Evolutionary conservation across 139 green algal genomes (phyloP), one percentile per base, ranked within the genome.

Genomic region (Tetraselmis chui): DNA sequence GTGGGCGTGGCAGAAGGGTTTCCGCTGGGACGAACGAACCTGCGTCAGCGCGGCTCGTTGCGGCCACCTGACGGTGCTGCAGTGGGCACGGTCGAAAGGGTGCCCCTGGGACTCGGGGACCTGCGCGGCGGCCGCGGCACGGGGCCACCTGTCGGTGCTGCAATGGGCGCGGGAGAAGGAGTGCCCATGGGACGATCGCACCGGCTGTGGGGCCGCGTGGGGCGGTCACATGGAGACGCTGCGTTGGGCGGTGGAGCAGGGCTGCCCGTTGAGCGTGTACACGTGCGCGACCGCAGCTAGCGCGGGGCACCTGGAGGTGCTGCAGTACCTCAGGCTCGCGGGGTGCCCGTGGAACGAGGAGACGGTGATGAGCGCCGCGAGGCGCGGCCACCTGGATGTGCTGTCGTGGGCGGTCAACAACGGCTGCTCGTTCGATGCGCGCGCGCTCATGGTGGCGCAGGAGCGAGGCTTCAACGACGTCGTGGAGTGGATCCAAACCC

Each of bases 191-290:
- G 29, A 82, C 78, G 32, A 30, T 24, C 58, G 78, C 31, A 82
- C 58, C 30, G n/a, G 18, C 31, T 28, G 5, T 31, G 30, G 31
- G 2, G 31, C 78, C 2, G 32, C 31, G 31, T 32, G 31, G 28
- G 31, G 58, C 28, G 78, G 78, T 1, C 78, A 82, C 26, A 22
- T 82, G 78, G 78, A 75, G 18, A 18, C 76, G 31, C 58, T 82
- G 31, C 32, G 29, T 18, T 82, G 18, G 23, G 74, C 74, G 23
- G 26, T 31, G 23, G 28, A 2, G 74, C 78, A 82, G 2, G 78
- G 78, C 24, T 82, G 78, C 31, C 78, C 78, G 23, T 82, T 2
- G 78, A 29, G 22, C 30, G 78, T 76, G 78, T 27, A 82, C 18
- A 76, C 31, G 5, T 74, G 30, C 30, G 58, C 78, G 11, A 28